Percentiles rank a stretch among this genome's conserved stretches.
These are phyloP conservation scores for Cercophora newfieldiana DNA, from an alignment of 495 filamentous ascomycete species.

Conservation along the genomic window DNA sequence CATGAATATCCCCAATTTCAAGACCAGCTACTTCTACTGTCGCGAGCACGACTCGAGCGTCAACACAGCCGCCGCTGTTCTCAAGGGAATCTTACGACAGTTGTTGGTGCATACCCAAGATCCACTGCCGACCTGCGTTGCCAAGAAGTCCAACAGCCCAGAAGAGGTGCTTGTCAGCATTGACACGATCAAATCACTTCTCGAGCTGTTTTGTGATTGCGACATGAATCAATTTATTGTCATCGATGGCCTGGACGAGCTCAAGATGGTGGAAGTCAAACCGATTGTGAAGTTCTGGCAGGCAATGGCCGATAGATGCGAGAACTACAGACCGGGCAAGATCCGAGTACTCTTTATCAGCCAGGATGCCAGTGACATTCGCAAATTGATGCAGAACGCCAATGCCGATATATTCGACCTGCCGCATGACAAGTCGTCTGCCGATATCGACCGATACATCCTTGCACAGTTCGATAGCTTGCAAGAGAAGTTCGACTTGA, in stretches of 20 bases:
- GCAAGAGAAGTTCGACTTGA: constrained; percentile 30
- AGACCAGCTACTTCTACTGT: constrained; percentile 47
- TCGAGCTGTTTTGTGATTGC: constrained; percentile 31
- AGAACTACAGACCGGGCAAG: constrained; percentile 29
- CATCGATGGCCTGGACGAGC: constrained; percentile 5
- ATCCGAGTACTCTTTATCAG: constrained; percentile 43
- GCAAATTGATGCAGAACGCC: constrained; percentile 25
- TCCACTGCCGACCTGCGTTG: constrained; percentile 35
- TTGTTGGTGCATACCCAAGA: constrained; percentile 35
- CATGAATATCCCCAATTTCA: constrained; percentile 15
- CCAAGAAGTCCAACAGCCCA: constrained; percentile 28
- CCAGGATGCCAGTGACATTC: constrained; percentile 38
- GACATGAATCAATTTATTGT: constrained; percentile 21
- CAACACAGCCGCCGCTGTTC: constrained; percentile 34
- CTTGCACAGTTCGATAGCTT: constrained; percentile 23
- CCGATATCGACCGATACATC: constrained; percentile 36
- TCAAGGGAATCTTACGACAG: constrained; percentile 39
- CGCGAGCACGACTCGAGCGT: constrained; percentile 34
- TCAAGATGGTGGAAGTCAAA: constrained; percentile 29
- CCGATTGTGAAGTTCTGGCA: constrained; percentile 30
- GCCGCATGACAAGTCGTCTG: constrained; percentile 25
- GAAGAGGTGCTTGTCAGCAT: constrained; percentile 32
- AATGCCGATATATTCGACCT: constrained; percentile 27
- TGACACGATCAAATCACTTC: constrained; percentile 29
- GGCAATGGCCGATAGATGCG: constrained; percentile 25